Conservation (phyloP, 2,329 filamentous ascomycete species). For the Ceratocystis colombiana region DNA sequence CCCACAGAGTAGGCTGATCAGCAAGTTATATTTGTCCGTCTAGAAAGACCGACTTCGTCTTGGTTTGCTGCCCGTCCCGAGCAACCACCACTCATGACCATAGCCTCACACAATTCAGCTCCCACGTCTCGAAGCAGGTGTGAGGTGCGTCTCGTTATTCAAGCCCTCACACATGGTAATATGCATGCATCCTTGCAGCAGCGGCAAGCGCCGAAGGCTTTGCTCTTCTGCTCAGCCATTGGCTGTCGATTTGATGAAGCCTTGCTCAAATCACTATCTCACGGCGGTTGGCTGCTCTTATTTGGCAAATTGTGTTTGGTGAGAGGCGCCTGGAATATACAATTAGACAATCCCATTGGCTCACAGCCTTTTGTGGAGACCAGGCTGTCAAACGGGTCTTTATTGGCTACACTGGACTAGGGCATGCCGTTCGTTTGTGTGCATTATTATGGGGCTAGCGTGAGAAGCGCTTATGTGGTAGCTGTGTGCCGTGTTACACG, state of each 20-base stretch:
- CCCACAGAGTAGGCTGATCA: background rate
- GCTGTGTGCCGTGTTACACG: slow-evolving; percentile 2
- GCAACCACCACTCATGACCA: background rate
- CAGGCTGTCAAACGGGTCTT: background rate
- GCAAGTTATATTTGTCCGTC: background rate
- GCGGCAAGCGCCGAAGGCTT: background rate
- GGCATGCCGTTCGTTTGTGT: background rate
- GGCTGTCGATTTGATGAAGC: background rate
- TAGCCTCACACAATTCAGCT: slow-evolving; percentile 4
- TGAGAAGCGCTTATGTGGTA: background rate
- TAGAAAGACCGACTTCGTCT: background rate
- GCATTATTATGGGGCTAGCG: background rate
- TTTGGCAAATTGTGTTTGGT: background rate
- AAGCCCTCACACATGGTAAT: background rate
- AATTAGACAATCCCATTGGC: background rate
- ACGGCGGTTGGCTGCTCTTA: slow-evolving; percentile 11
- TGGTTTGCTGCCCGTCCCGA: background rate
- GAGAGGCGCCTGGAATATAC: slow-evolving; percentile 11
- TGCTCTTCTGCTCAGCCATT: background rate
- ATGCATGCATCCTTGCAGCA: slow-evolving; percentile 2
- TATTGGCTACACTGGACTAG: background rate
- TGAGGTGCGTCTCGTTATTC: background rate
- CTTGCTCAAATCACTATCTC: slow-evolving; percentile 3
- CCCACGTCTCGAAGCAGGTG: background rate
- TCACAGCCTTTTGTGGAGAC: background rate